These are phyloP conservation scores for Umbelopsis sp. DNA, from an alignment of 371 early-diverging fungal species.

Conservation along the genomic window DNA sequence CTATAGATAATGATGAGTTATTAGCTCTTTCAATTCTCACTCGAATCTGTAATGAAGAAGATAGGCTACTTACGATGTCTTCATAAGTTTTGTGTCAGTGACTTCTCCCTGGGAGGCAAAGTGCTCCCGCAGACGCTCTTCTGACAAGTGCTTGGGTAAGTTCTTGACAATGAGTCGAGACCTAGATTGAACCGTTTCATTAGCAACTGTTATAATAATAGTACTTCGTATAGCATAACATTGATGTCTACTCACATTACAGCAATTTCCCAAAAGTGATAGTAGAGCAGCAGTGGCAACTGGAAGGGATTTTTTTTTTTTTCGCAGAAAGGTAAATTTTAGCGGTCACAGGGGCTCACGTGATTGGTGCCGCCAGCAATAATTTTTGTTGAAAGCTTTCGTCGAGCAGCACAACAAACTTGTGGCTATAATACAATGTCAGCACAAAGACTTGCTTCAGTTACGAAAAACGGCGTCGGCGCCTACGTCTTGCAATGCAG, in stretches of 20 bases:
- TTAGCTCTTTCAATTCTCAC: background rate
- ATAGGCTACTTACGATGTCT: conserved; percentile 63
- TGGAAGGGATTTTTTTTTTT: background rate
- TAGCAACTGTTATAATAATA: too few species aligned
- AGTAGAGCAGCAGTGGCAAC: background rate
- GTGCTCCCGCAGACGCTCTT: conserved; percentile 85
- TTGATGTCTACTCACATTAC: conserved; percentile 18
- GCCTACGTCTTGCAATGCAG: conserved; percentile 82
- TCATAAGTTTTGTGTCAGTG: conserved; percentile 91
- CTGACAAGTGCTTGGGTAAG: conserved; percentile 86
- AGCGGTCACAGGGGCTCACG: too few species aligned
- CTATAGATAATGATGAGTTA: conserved; percentile 32
- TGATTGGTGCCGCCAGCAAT: background rate
- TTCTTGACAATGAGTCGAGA: conserved; percentile 88
- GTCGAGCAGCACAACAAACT: background rate
- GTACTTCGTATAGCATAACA: too few species aligned
- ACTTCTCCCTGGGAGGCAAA: conserved; percentile 85
- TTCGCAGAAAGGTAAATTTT: background rate
- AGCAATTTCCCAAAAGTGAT: background rate
- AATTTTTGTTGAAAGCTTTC: conserved; percentile 13
- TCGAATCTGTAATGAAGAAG: background rate
- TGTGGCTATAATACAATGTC: conserved; percentile 6
- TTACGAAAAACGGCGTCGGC: conserved; percentile 79
- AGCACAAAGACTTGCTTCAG: conserved; percentile 20
- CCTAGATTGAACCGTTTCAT: conserved; percentile 28